Evolutionary conservation across 164 flowering plant species (phyloP).

Genomic region (Euptelea pleiosperma): DNA sequence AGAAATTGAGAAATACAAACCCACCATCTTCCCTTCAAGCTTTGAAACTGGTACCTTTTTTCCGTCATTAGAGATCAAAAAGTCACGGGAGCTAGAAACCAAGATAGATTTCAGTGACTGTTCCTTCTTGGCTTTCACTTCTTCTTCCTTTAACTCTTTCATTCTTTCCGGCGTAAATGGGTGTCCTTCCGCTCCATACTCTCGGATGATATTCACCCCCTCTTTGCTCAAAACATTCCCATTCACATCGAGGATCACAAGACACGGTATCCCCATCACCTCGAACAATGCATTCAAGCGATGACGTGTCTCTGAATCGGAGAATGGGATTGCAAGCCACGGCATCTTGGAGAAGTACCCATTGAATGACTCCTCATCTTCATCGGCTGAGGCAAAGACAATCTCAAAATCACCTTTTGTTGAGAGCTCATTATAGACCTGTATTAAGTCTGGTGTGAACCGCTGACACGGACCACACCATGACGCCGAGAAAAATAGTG

Average conservation of each 20-base stretch:
- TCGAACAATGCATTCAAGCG: slow-evolving; percentile 33
- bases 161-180: slow-evolving; percentile 56
- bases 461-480: slow-evolving; percentile 58
- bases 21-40: slow-evolving; percentile 37
- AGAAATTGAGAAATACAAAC: slow-evolving; percentile 19
- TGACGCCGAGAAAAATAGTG: slow-evolving; percentile 57
- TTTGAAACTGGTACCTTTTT: slow-evolving; percentile 36
- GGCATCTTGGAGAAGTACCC: slow-evolving; percentile 72
- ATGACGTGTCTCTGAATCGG: slow-evolving; percentile 46
- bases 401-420: slow-evolving; percentile 50
- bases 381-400: slow-evolving; percentile 50
- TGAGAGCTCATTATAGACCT: slow-evolving; percentile 43
- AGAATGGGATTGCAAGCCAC: slow-evolving; percentile 77
- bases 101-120: slow-evolving; percentile 58
- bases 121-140: slow-evolving; percentile 44
- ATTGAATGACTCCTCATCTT: slow-evolving; percentile 51
- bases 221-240: slow-evolving; percentile 38
- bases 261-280: slow-evolving; percentile 55
- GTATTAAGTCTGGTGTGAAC: slow-evolving; percentile 47
- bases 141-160: slow-evolving; percentile 42
- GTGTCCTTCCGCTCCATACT: slow-evolving; percentile 49
- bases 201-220: slow-evolving; percentile 41
- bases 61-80: slow-evolving; percentile 39
- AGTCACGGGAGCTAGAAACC: slow-evolving; percentile 45
- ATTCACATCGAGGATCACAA: slow-evolving; percentile 47